A percentile compares a stretch with the other conserved stretches of the same genome.
These are phyloP conservation scores for Clathrospora elynae DNA, from an alignment of 2,329 filamentous ascomycete genomes.

Conservation along the genomic window DNA sequence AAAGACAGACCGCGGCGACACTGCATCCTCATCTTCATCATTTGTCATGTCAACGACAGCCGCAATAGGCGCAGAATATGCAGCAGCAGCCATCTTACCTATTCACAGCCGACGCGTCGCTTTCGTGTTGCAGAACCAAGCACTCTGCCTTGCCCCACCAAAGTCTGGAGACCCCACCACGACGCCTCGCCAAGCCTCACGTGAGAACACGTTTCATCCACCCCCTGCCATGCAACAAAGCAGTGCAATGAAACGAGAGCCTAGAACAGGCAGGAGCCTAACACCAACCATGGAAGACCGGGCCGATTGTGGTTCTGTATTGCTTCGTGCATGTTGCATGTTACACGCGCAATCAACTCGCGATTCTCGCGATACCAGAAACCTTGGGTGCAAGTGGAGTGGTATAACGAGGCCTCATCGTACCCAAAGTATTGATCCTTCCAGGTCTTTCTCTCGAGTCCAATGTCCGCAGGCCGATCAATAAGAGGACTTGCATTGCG, in stretches of 20 bases:
- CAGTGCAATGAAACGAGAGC: constrained; percentile 8
- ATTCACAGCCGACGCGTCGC: constrained; percentile 16
- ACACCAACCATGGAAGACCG: constrained; percentile 19
- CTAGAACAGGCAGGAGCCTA: constrained; percentile 20
- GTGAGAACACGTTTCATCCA: constrained; percentile 9
- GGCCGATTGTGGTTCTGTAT: constrained; percentile 20
- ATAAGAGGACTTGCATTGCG: too few species aligned
- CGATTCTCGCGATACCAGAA: constrained; percentile 4
- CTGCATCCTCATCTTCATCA: constrained; percentile 6
- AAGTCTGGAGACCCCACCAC: constrained; percentile 1
- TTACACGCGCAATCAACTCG: constrained; percentile 11
- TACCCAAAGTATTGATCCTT: too few species aligned
- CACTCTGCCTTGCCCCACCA: constrained; percentile 17
- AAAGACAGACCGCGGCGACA: constrained; percentile 17
- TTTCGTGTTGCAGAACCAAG: constrained; percentile 23
- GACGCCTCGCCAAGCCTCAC: constrained; percentile 14
- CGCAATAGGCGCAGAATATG: background rate
- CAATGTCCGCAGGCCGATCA: too few species aligned
- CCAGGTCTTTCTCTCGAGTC: too few species aligned
- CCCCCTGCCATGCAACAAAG: constrained; percentile 9
- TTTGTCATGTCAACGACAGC: constrained; percentile 2
- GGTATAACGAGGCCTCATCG: constrained; percentile 4
- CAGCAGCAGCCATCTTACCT: constrained; percentile 21
- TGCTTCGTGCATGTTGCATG: constrained; percentile 15
- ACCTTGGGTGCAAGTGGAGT: constrained; percentile 11